phyloP scores from a whole-genome alignment of 1,139 yeast genomes.

The Yamadazyma aaseri region DNA sequence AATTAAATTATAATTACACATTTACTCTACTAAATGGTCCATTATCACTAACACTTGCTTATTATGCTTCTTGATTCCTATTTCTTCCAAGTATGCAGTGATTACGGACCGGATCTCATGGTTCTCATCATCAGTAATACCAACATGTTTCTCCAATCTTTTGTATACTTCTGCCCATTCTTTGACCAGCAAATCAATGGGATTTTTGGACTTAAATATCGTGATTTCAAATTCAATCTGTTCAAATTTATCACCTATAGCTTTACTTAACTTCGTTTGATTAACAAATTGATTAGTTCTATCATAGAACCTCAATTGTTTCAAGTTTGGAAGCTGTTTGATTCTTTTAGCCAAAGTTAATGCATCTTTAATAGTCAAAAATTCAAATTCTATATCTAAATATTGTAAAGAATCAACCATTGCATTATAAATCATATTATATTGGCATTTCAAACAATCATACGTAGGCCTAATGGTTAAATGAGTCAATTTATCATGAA shows the following conservation, averaged over 20 bases:
- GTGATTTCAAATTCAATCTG: slow-evolving; percentile 9
- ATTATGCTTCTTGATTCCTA: background rate
- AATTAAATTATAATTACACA: no score
- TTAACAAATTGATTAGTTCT: slow-evolving; percentile 14
- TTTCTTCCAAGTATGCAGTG: background rate
- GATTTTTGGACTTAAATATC: slow-evolving; percentile 4
- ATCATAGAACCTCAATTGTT: slow-evolving; percentile 11
- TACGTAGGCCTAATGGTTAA: slow-evolving; percentile 13
- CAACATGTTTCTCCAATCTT: background rate
- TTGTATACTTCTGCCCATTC: background rate
- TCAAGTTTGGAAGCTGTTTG: slow-evolving; percentile 7
- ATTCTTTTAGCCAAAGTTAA: slow-evolving; percentile 7
- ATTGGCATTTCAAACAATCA: slow-evolving; percentile 16
- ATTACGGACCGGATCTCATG: background rate
- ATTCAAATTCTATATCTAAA: slow-evolving; percentile 13
- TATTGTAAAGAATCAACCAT: background rate
- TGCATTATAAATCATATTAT: slow-evolving; percentile 6
- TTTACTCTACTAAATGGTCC: background rate
- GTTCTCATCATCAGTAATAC: background rate
- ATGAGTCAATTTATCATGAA: slow-evolving; percentile 2
- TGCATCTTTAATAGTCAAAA: slow-evolving; percentile 8
- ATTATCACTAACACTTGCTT: background rate
- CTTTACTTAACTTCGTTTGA: slow-evolving; percentile 1
- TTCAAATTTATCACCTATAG: slow-evolving; percentile 7
- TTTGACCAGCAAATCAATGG: slow-evolving; percentile 1